These are phyloP conservation scores for Triangularia verruculosa DNA, from an alignment of 2,329 filamentous ascomycete genomes.

Conservation along the genomic window DNA sequence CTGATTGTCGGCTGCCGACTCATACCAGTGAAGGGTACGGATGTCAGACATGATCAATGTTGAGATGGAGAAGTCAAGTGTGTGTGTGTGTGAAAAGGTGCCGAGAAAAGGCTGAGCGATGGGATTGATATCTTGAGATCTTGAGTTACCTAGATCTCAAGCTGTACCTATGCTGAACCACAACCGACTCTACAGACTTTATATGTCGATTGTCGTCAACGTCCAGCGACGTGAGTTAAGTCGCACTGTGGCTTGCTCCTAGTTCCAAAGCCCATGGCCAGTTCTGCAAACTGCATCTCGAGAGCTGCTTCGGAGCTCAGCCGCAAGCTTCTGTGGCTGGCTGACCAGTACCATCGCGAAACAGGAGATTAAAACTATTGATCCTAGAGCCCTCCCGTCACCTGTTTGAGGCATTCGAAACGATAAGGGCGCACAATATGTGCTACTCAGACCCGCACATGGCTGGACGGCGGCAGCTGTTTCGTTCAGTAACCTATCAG, in stretches of 20 bases:
- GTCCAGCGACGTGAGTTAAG: no score
- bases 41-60: constrained; percentile 2
- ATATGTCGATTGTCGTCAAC: no score
- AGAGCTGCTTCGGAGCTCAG: neutral
- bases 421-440: neutral
- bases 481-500: neutral
- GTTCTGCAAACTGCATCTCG: neutral
- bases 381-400: neutral
- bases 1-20: neutral
- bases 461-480: neutral
- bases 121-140: neutral
- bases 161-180: no score
- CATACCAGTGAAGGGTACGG: constrained; percentile 11
- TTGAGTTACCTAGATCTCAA: no score
- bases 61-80: neutral
- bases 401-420: neutral
- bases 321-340: neutral
- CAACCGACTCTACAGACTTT: no score
- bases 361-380: neutral
- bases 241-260: no score
- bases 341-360: neutral
- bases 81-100: neutral
- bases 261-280: no score
- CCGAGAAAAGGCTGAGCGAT: neutral
- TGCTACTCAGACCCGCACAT: neutral